These are phyloP conservation scores for Nakazawaea populi DNA, from an alignment of 805 yeast species.

Conservation along the genomic window DNA sequence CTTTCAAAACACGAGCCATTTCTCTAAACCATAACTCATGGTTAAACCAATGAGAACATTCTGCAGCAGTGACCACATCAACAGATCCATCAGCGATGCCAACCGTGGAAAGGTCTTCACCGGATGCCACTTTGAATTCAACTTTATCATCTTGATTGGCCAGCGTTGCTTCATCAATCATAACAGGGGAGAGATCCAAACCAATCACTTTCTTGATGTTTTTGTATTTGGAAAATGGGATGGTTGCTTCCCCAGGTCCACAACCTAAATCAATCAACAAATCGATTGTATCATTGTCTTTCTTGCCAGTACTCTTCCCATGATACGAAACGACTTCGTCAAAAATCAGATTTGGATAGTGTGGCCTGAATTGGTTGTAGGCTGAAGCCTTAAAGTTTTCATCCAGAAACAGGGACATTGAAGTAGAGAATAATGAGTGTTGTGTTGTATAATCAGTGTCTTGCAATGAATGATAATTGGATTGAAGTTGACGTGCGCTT, in stretches of 20 bases:
- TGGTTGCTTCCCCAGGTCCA: constrained; percentile 74
- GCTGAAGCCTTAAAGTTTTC: constrained; percentile 41
- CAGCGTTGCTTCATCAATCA: constrained; percentile 43
- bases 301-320: background rate
- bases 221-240: constrained; percentile 34
- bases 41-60: constrained; percentile 77
- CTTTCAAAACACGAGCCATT: constrained; percentile 36
- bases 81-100: constrained; percentile 27
- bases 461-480: background rate
- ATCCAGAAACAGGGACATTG: constrained; percentile 62
- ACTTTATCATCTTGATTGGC: constrained; percentile 11
- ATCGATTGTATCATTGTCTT: constrained; percentile 17
- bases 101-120: constrained; percentile 21
- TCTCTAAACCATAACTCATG: constrained; percentile 46
- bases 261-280: constrained; percentile 70
- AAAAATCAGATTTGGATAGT: constrained; percentile 52
- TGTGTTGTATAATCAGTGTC: too few species aligned
- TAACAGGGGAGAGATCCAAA: constrained; percentile 50
- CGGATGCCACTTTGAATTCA: constrained; percentile 17
- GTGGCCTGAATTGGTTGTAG: constrained; percentile 60
- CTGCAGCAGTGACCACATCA: constrained; percentile 69
- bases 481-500: too few species aligned
- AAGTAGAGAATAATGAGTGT: background rate
- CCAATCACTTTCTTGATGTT: constrained; percentile 50
- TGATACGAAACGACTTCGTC: constrained; percentile 36